Evolutionary conservation across 345 rosid species (phyloP).

Genomic region (Citrus unshiu): DNA sequence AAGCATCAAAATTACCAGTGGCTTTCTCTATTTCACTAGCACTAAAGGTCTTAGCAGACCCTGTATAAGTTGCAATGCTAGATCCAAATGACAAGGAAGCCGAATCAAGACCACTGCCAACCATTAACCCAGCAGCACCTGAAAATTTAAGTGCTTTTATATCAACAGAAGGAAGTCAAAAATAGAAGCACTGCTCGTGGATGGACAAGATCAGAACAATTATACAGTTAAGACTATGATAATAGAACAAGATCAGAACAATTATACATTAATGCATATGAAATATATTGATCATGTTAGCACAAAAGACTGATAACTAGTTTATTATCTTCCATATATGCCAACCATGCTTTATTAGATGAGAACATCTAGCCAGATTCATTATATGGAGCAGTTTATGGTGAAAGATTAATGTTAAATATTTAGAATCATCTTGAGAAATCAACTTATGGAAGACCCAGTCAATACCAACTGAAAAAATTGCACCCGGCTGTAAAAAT

Average conservation of each 20-base stretch:
- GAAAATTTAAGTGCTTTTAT: constrained; percentile 14
- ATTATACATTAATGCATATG: not conserved
- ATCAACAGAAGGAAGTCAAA: not conserved
- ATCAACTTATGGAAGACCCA: not conserved
- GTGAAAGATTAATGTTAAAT: not conserved
- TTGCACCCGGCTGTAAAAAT: not conserved
- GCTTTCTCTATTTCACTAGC: constrained; percentile 75
- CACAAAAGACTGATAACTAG: not conserved
- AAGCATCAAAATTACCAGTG: constrained; percentile 61
- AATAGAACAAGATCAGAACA: not conserved
- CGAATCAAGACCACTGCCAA: constrained; percentile 69
- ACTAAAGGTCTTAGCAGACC: constrained; percentile 88
- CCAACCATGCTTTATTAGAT: not conserved
- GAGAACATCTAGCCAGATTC: not conserved
- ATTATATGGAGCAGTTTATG: constrained; percentile 1
- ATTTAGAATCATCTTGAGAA: not conserved
- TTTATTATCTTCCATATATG: not conserved
- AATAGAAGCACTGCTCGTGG: not conserved
- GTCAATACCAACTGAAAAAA: not conserved
- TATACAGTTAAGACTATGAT: not conserved
- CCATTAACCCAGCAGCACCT: constrained; percentile 60
- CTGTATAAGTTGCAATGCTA: constrained; percentile 69
- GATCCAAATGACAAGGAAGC: constrained; percentile 81
- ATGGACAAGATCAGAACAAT: constrained; percentile 1
- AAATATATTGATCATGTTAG: not conserved